Evolutionary conservation across 768 basidiomycete species (phyloP), one percentile per base, ranked within the genome.

Genomic region (Termitomyces sp.): DNA sequence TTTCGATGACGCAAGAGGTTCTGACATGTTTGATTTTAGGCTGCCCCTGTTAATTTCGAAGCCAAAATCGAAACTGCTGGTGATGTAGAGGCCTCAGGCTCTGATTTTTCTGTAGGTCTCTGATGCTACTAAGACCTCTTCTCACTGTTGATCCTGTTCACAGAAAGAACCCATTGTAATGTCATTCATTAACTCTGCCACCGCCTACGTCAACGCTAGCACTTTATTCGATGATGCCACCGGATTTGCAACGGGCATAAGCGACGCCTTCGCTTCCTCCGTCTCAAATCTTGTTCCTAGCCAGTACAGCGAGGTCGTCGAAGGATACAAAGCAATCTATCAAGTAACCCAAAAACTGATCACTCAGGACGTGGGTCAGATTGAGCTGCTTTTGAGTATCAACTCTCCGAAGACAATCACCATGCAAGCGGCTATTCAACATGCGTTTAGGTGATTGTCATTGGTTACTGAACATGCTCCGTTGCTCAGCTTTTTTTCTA

Each of bases 351-450:
- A 80, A 57, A 74, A 72, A 34, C 65, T 84, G 54, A 63, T 80
- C 56, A 67, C 72, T 7, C 71, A 74, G 7, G 70, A 72, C 20
- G 75, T 82, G 55, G 86, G 82, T 0, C 78, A 84, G 60, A 73
- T 87, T 32, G 88, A 90, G 71, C 73, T 89, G 25, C 72, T 90
- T 42, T 66, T 76, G 67, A 79, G 69, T 65, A 74, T 74, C 53
- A 81, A 77, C 51, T 56, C 71, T 5, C 65, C 76, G 0, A 72
- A 73, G 2, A 62, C 68, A 31, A 73, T 88, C 51, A 77, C 78
- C 5, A 77, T 91, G 57, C 89, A 91, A 67, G 83, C 84, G 6
- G 88, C 85, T 0, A 69, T 88, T 12, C 88, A 89, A 69, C 85
- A 85, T 66, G 85, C 87, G 1, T 76, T 84, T 68, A 86, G 83